Evolutionary conservation across 176 grass and related monocot species (phyloP).

Genomic region (Musa acuminata): DNA sequence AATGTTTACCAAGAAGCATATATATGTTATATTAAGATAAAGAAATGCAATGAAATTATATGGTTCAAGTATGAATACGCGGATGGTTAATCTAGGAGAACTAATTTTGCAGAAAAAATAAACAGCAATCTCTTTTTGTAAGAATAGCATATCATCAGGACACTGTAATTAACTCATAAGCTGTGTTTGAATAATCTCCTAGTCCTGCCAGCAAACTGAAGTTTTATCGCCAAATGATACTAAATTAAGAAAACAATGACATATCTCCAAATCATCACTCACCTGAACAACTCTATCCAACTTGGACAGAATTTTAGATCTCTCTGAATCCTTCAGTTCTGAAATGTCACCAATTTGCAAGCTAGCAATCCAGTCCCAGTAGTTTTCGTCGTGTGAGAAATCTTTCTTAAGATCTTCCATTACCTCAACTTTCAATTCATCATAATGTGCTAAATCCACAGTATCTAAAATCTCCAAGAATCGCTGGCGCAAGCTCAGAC

Average conservation of each 20-base stretch:
- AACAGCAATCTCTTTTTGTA: background rate
- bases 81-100: background rate
- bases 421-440: conserved; percentile 61
- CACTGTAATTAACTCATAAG: background rate
- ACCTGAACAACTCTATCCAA: conserved; percentile 68
- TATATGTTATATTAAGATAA: background rate
- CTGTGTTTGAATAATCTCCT: background rate
- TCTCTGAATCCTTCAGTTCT: conserved; percentile 25
- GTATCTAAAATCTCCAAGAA: conserved; percentile 74
- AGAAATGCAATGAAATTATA: background rate
- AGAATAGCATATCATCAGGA: background rate
- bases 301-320: conserved; percentile 36
- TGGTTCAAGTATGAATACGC: background rate
- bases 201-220: background rate
- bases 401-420: conserved; percentile 76
- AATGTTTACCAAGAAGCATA: background rate
- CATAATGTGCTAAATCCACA: conserved; percentile 59
- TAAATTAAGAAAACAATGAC: background rate
- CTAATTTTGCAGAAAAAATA: background rate
- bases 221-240: background rate
- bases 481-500: conserved; percentile 53
- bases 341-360: conserved; percentile 39
- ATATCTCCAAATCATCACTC: conserved; percentile 6
- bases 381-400: conserved; percentile 53
- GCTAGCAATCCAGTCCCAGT: conserved; percentile 83